phyloP scores from a whole-genome alignment of 257 asterid species.

The Rhazya stricta region DNA sequence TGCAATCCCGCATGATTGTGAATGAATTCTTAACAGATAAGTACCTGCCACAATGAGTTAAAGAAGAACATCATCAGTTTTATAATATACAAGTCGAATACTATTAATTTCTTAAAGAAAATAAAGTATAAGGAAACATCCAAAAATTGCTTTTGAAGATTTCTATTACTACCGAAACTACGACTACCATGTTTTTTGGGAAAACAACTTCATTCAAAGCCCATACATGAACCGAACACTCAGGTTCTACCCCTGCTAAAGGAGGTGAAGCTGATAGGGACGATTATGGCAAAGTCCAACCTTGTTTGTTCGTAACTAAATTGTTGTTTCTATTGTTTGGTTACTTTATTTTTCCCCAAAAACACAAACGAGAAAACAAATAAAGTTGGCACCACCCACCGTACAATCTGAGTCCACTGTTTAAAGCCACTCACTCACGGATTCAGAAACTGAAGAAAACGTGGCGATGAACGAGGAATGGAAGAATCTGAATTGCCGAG shows the following conservation, averaged over 20 bases:
- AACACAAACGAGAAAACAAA: background rate
- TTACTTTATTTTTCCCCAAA: background rate
- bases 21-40: background rate
- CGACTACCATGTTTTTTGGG: too few species aligned
- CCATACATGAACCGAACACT: too few species aligned
- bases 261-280: too few species aligned
- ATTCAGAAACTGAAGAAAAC: background rate
- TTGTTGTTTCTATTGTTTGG: background rate
- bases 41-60: background rate
- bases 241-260: too few species aligned
- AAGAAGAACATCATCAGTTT: background rate
- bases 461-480: background rate
- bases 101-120: background rate
- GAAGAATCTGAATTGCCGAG: background rate
- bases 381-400: background rate
- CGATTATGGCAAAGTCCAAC: background rate
- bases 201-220: too few species aligned
- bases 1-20: background rate
- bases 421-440: background rate
- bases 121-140: background rate
- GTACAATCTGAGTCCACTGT: background rate
- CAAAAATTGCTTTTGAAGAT: background rate
- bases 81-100: background rate
- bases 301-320: background rate
- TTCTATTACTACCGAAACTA: too few species aligned